These are phyloP conservation scores for Citrullus mucosospermus DNA, from an alignment of 306 rosid genomes.

Conservation along the genomic window DNA sequence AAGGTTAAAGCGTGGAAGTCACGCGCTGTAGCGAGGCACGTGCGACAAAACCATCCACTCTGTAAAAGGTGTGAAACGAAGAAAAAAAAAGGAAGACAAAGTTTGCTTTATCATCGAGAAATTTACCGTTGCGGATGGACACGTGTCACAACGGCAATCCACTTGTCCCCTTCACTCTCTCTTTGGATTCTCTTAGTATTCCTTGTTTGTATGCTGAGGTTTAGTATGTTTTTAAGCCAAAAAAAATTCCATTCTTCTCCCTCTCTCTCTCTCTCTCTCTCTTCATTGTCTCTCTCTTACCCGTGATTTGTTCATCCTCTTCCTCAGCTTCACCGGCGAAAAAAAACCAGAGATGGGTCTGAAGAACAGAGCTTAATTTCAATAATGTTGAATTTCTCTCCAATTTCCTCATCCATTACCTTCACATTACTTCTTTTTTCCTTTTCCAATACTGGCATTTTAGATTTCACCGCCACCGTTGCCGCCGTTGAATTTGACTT, in stretches of 20 bases:
- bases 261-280: neutral
- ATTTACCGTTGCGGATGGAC: slow-evolving; percentile 45
- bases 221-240: slow-evolving; percentile 16
- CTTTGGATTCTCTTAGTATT: slow-evolving; percentile 47
- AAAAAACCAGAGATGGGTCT: slow-evolving; percentile 14
- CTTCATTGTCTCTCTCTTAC: neutral
- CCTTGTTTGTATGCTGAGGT: slow-evolving; percentile 22
- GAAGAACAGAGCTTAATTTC: slow-evolving; percentile 10
- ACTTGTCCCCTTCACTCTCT: slow-evolving; percentile 34
- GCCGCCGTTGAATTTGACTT: slow-evolving; percentile 64
- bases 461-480: neutral
- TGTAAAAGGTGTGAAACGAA: neutral
- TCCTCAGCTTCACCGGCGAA: neutral
- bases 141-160: slow-evolving; percentile 36
- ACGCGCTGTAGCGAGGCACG: slow-evolving; percentile 4
- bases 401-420: neutral
- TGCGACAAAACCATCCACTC: slow-evolving; percentile 7
- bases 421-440: neutral
- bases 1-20: neutral
- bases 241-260: slow-evolving; percentile 8
- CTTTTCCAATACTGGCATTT: neutral
- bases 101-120: slow-evolving; percentile 17
- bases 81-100: neutral
- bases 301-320: slow-evolving; percentile 21
- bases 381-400: slow-evolving; percentile 34